phyloP scores from a whole-genome alignment of 495 filamentous ascomycete species.

The Hypoxylon intermedium region DNA sequence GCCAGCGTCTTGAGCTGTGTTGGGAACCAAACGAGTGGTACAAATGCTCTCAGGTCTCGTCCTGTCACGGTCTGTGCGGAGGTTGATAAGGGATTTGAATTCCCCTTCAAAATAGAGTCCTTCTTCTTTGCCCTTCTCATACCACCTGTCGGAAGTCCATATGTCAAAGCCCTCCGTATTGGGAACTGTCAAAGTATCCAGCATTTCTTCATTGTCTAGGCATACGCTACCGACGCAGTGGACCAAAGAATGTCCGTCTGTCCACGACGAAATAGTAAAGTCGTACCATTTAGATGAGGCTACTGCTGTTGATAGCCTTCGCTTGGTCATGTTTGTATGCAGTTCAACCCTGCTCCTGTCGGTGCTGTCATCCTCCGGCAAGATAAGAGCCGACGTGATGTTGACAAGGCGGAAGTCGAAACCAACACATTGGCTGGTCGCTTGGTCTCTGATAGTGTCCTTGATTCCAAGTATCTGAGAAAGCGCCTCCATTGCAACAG shows the following conservation, averaged over 20 bases:
- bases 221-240: slow-evolving; percentile 36
- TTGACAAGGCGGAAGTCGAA: slow-evolving; percentile 20
- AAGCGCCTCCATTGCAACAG: slow-evolving; percentile 58
- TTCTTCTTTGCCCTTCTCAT: slow-evolving; percentile 10
- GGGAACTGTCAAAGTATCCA: too few species aligned
- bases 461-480: slow-evolving; percentile 39
- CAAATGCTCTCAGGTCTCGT: not conserved
- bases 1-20: not conserved
- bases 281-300: slow-evolving; percentile 31
- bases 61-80: slow-evolving; percentile 5
- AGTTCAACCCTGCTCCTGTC: slow-evolving; percentile 19
- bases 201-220: not conserved
- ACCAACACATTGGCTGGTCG: not conserved
- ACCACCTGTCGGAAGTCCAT: slow-evolving; percentile 18
- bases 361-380: slow-evolving; percentile 4
- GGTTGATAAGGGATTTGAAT: slow-evolving; percentile 16
- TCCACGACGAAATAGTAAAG: slow-evolving; percentile 39
- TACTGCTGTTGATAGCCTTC: slow-evolving; percentile 22
- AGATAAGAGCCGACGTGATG: slow-evolving; percentile 10
- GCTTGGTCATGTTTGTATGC: slow-evolving; percentile 23
- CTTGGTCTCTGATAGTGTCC: too few species aligned
- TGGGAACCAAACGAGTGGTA: not conserved
- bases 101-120: slow-evolving; percentile 19
- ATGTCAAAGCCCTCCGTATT: not conserved
- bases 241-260: slow-evolving; percentile 10